A percentile compares a stretch with the other conserved stretches of the same genome.
Evolutionary conservation across 352 stramenopile species (phyloP).

Genomic region (Saprolegnia diclina): DNA sequence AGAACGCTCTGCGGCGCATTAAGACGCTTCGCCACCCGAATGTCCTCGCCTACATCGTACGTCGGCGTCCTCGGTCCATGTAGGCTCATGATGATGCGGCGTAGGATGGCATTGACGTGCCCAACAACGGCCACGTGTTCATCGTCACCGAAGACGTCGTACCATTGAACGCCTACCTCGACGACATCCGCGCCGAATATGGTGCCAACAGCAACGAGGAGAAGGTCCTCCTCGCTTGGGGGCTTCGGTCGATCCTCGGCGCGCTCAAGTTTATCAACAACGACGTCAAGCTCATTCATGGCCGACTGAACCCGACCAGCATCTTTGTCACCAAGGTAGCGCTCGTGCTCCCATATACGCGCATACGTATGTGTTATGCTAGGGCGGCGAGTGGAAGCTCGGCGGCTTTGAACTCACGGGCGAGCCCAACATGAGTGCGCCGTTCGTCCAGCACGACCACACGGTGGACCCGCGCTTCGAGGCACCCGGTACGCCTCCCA

Average conservation of each 20-base stretch:
- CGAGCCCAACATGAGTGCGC: constrained; percentile 72
- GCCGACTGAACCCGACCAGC: constrained; percentile 80
- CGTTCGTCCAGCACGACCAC: constrained; percentile 65
- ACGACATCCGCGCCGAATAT: constrained; percentile 58
- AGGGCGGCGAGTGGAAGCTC: constrained; percentile 94
- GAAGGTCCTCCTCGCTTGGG: constrained; percentile 88
- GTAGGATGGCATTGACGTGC: constrained; percentile 63
- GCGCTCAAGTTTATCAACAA: constrained; percentile 91
- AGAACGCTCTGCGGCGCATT: constrained; percentile 88
- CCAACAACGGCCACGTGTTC: constrained; percentile 82
- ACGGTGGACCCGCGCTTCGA: constrained; percentile 76
- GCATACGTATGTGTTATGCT: background rate
- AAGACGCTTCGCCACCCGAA: constrained; percentile 94
- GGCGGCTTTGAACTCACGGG: constrained; percentile 89
- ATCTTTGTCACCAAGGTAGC: constrained; percentile 91
- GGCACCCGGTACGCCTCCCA: constrained; percentile 54
- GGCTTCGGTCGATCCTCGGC: constrained; percentile 87
- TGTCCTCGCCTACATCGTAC: constrained; percentile 84
- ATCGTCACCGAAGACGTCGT: constrained; percentile 93
- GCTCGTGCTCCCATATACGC: background rate
- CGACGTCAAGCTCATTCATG: constrained; percentile 92
- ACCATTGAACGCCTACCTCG: constrained; percentile 85
- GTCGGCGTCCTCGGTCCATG: constrained; percentile 2
- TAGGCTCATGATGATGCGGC: background rate
- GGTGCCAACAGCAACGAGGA: constrained; percentile 57